Base-by-base conservation (phyloP, 179 eudicot genomes). In the Beta macrorhiza region DNA sequence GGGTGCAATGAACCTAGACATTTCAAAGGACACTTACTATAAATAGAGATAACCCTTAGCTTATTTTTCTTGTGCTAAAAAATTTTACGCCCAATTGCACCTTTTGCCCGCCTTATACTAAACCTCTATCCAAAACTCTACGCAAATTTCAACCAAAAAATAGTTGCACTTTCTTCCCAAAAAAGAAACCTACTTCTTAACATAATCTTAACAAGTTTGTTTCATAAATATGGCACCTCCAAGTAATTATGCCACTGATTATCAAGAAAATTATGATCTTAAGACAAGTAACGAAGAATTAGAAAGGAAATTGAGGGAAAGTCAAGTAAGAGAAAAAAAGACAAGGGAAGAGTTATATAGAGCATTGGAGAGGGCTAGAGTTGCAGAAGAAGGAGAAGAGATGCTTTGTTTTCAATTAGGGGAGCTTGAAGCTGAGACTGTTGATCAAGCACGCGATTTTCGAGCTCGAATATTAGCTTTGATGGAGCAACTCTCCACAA, bases 361-460 rank as follows among this genome's bases (percentile, higher is more conserved):
- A 68, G 84, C 80, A 4, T 22, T 75, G 53, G 74, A 81, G 15
- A 69, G 82, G 44, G 82, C 57, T 5, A 70, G 77, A 56, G 69
- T 81, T 68, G 83, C 86, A 10, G 86, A 84, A 37, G 83, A 84
- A 57, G 86, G 75, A 19, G 86, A 85, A 73, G 87, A 85, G 79
- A 85, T 85, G 85, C 64, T 82, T 10, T 85, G 83, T 58, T 82
- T 69, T 2, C 84, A 84, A 22, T 82, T 84, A 1, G 87, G 87
- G 1, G 84, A 84, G 2, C 70, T 81, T 9, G 87, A 84, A 68
- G 87, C 87, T 0, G 84, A 84, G 61, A 37, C 87, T 7, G 73
- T 82, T 8, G 74, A 84, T 57, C 79, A 78, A 61, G 84, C 84
- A 2, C 84, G 82, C 44, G 79, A 74, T 4, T 78, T 74, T 70